Evolutionary conservation across 2,329 filamentous ascomycete genomes (phyloP), one percentile per base, ranked within the genome.

Genomic region (Phyllachora maydis): DNA sequence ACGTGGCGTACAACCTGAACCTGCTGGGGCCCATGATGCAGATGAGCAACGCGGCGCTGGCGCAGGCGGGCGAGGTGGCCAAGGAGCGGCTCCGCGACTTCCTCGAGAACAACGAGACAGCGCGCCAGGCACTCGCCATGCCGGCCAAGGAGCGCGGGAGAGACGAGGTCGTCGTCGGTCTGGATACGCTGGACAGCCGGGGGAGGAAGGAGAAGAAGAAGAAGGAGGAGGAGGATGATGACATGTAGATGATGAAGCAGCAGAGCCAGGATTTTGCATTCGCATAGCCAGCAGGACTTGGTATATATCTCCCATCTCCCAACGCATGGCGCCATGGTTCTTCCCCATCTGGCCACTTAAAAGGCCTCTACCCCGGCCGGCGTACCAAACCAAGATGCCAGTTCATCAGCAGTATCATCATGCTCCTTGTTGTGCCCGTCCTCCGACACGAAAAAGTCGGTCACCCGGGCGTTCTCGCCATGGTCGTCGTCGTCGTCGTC

Each of bases 1-100:
- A 95, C 39, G 59, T 93, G 14, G 88, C 83, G 4, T 93, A 88
- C 50, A 83, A 71, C 16, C 71, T 98, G 35, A 95, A 95, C 45
- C 67, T 98, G 10, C 83, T 91, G 53, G 88, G 88, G 1, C 88
- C 88, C 0, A 95, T 98, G 59, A 58, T 90, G 36, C 82, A 90
- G 42, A 93, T 98, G 79, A 66, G 69, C 34, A 88, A 88, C 36
- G 88, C 88, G 9, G 88, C 88, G 4, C 73, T 69, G 22, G 61
- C 63, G 31, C 88, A 98, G 50, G 88, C 78, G 6, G 40, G 92
- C 15, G 81, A 91, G 36, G 81, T 98, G 35, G 78, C 79, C 42
- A 93, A 92, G 56, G 75, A 88, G 53, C 73, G 77, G 37, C 64
- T 95, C 22, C 68, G 85, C 13, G 81, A 92, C 16, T 93, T 93